Evolutionary conservation across 768 basidiomycete genomes (phyloP).

Genomic region (Mycena vulgaris): DNA sequence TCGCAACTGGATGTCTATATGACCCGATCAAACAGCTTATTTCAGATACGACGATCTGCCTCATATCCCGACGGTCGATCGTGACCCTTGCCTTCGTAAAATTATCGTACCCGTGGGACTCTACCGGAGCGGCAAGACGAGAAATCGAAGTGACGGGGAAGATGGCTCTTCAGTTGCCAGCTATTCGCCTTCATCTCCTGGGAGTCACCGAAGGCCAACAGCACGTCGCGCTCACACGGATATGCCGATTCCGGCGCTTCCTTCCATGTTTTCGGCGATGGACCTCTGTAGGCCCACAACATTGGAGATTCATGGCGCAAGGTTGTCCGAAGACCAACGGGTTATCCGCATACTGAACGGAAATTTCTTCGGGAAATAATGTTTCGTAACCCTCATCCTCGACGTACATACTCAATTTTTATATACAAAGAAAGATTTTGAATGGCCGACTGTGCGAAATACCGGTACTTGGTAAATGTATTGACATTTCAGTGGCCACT

Average conservation of each 20-base stretch:
- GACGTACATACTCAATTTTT: no score
- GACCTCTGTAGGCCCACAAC: conserved; percentile 46
- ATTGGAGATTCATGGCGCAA: conserved; percentile 51
- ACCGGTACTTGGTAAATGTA: no score
- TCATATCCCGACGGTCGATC: conserved; percentile 63
- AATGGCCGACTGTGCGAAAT: no score
- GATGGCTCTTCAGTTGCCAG: conserved; percentile 27
- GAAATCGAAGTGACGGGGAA: conserved; percentile 56
- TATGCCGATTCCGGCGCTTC: conserved; percentile 49
- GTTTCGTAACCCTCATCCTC: not conserved
- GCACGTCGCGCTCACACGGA: conserved; percentile 19
- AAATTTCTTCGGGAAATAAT: conserved; percentile 33
- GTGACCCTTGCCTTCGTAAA: conserved; percentile 58
- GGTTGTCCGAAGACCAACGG: conserved; percentile 71
- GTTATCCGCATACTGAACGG: conserved; percentile 72
- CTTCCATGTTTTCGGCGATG: conserved; percentile 56
- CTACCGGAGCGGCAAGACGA: conserved; percentile 62
- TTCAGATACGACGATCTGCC: conserved; percentile 66
- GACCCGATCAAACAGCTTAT: conserved; percentile 51
- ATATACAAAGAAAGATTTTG: no score
- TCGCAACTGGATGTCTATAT: conserved; percentile 53
- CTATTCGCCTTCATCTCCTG: conserved; percentile 29
- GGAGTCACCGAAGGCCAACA: conserved; percentile 26
- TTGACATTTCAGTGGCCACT: no score
- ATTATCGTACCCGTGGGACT: conserved; percentile 64